Base-by-base conservation (phyloP, 768 basidiomycete genomes). In the Xerocomellus amylosporus region DNA sequence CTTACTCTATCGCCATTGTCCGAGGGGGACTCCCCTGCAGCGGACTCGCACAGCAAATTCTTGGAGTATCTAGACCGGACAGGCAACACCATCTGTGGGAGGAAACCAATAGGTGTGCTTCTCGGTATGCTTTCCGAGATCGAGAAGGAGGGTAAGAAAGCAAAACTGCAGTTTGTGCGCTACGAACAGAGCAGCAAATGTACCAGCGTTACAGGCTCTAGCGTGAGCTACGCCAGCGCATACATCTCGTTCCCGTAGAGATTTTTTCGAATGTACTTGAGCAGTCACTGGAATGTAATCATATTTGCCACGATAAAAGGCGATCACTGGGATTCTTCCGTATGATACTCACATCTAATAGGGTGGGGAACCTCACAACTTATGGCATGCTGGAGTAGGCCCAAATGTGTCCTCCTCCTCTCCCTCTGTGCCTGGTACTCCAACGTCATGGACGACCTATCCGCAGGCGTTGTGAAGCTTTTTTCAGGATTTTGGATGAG, bases 161-260 rank as follows among this genome's bases (percentile, higher is more conserved):
- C 58, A 59, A 75, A 71, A 22, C 69, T 93, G 48, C 83, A 84
- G 58, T 99, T 93, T 85, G 91, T 97, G 22, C 77, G 87, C 60
- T 99, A 99, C 70, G 93, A 91, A 67, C 96, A 98, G 73, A 98
- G 94, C 67, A 89, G 85, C 64, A 76, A 79, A 52, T 93, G 90
- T 65, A 59, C 75, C 59, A 82, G 72, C 17, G 65, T 88, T 50
- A 72, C 76, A 44, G 91, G 94, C 69, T 91, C 88, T 33, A 98
- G 96, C 66, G 97, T 99, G 20, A 96, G 93, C 71, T 99, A 99
- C 67, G 95, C 94, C 8, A 96, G 94, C 67, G 97, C 87, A 30
- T 93, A 85, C 73, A 73, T 92, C 41, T 78, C 75, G 34, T 81
- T 91, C 69, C 42, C 45, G 41, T 72, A 66, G 56, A 47, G 31